Evolutionary conservation across 768 basidiomycete species (phyloP).

Genomic region (Cubamyces lactineus): DNA sequence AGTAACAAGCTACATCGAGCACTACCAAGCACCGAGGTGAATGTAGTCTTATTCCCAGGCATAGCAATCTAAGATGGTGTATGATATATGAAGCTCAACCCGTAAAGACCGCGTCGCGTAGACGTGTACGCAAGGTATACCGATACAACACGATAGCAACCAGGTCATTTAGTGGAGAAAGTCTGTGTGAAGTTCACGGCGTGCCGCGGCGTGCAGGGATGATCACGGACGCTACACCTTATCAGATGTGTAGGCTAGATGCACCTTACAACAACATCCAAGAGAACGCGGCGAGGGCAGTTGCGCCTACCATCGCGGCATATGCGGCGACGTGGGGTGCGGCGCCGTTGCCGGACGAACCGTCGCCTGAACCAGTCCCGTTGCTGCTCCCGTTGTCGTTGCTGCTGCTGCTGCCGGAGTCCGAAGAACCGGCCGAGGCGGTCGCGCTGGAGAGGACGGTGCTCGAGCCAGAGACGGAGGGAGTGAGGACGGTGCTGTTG

Average conservation of each 20-base stretch:
- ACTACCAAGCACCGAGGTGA: too few relatives aligned
- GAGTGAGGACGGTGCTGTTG: conserved; percentile 15
- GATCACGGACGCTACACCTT: too few relatives aligned
- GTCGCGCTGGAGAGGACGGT: conserved; percentile 12
- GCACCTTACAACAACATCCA: neutral
- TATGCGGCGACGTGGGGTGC: neutral
- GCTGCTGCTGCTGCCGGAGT: neutral
- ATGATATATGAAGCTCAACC: too few relatives aligned
- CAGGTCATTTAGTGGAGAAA: neutral
- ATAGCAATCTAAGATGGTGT: too few relatives aligned
- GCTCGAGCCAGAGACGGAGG: conserved; percentile 13
- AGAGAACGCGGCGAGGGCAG: conserved; percentile 12
- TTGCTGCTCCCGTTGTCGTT: neutral
- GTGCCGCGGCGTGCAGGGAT: neutral
- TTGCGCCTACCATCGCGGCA: conserved; percentile 2
- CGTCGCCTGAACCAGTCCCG: neutral
- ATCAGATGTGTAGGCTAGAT: too few relatives aligned
- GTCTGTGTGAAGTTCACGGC: neutral
- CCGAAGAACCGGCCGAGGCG: neutral
- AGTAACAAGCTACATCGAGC: too few relatives aligned
- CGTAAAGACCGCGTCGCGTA: neutral
- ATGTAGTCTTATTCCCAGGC: too few relatives aligned
- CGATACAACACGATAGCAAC: conserved; percentile 4
- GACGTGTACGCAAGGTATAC: neutral
- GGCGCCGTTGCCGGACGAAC: neutral